Percentiles rank a stretch among this genome's conserved stretches.
These are phyloP conservation scores for Singerocomus inundabilis DNA, from an alignment of 1,284 basidiomycete species.

Conservation along the genomic window DNA sequence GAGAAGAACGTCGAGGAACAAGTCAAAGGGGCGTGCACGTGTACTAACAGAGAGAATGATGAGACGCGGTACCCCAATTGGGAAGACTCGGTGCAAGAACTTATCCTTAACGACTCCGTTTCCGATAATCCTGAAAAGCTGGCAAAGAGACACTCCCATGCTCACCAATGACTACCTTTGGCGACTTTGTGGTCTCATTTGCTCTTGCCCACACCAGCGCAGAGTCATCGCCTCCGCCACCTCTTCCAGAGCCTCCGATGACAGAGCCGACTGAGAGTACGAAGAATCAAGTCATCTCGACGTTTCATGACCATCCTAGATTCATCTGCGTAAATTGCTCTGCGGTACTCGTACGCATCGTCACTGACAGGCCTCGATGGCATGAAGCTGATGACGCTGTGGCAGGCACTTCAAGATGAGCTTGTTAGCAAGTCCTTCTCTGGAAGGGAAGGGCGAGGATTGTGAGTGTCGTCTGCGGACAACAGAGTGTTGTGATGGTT, in stretches of 20 bases:
- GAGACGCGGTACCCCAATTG: constrained; percentile 2
- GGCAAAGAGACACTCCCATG: background rate
- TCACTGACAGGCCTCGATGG: background rate
- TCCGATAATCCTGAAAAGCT: background rate
- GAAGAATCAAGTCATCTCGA: constrained; percentile 50
- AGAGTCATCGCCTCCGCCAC: background rate
- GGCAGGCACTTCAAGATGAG: constrained; percentile 79
- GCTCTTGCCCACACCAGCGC: constrained; percentile 7
- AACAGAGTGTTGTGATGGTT: background rate
- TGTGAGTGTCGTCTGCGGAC: constrained; percentile 45
- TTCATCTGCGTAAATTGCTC: constrained; percentile 67
- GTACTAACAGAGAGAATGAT: no score
- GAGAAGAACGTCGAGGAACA: background rate
- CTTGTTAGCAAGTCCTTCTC: constrained; percentile 84
- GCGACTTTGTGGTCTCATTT: constrained; percentile 24
- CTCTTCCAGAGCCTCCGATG: constrained; percentile 13
- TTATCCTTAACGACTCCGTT: background rate
- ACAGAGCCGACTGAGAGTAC: constrained; percentile 39
- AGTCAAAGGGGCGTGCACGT: background rate
- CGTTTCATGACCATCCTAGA: constrained; percentile 56
- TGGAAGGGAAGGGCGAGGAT: constrained; percentile 81
- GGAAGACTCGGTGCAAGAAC: constrained; percentile 8
- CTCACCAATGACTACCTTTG: constrained; percentile 19
- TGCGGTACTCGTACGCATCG: constrained; percentile 56
- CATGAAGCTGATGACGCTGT: background rate